Conservation (phyloP, 768 basidiomycete species). For the Gloeostereum incarnatum region DNA sequence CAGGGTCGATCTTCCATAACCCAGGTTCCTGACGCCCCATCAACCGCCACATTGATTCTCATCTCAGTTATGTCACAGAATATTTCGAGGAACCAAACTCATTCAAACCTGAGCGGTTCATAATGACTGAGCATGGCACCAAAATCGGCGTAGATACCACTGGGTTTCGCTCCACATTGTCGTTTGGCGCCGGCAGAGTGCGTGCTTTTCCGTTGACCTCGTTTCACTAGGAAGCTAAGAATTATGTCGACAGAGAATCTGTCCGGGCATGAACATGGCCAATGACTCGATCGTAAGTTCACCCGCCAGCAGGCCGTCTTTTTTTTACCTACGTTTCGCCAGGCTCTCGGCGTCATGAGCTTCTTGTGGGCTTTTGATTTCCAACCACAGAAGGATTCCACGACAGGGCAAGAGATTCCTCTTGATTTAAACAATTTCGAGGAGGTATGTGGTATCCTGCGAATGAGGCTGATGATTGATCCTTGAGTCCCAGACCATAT, state of each 20-base stretch:
- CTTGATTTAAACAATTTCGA: slow-evolving; percentile 8
- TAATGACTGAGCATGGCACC: slow-evolving; percentile 10
- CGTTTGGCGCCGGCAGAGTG: slow-evolving; percentile 12
- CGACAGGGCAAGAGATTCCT: slow-evolving; percentile 4
- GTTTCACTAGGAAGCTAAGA: neutral
- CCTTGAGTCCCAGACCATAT: no score
- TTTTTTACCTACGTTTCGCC: neutral
- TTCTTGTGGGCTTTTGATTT: slow-evolving; percentile 22
- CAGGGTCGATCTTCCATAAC: slow-evolving; percentile 11
- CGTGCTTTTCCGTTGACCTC: neutral
- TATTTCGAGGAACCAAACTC: slow-evolving; percentile 10
- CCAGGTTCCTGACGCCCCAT: slow-evolving; percentile 1
- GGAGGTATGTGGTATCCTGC: slow-evolving; percentile 6
- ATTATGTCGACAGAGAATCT: slow-evolving; percentile 9
- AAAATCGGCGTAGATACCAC: slow-evolving; percentile 7
- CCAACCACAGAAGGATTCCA: slow-evolving; percentile 2
- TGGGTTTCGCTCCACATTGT: slow-evolving; percentile 8
- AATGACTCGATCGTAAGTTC: slow-evolving; percentile 11
- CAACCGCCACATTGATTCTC: neutral
- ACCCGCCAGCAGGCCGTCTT: neutral
- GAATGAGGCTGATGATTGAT: no score
- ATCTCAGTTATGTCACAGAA: neutral
- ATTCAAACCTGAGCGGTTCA: slow-evolving; percentile 11
- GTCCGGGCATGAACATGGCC: slow-evolving; percentile 12
- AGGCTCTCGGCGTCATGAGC: slow-evolving; percentile 17